Percentiles rank a stretch among this genome's conserved stretches.
phyloP scores from a whole-genome alignment of 441 rosid genomes.

The Erodium trifolium region DNA sequence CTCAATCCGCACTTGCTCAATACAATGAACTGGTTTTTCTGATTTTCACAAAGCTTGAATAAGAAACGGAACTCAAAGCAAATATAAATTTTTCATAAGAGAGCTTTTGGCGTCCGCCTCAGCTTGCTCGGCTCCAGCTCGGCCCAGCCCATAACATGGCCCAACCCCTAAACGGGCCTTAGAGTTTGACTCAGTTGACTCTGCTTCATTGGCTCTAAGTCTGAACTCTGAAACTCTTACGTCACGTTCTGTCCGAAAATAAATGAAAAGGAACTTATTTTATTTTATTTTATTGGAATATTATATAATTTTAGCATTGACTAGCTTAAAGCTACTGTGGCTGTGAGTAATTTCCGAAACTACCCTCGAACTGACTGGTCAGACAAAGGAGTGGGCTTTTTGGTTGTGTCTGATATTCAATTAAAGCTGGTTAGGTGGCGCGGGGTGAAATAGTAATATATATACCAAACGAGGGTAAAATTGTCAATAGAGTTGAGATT shows the following conservation, averaged over 20 bases:
- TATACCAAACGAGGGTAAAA: neutral
- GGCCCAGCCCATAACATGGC: neutral
- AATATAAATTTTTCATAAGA: neutral
- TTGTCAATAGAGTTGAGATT: neutral
- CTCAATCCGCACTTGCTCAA: neutral
- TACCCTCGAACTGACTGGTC: constrained; percentile 2
- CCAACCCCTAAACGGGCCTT: constrained; percentile 1
- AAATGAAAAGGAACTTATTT: neutral
- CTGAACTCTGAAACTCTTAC: neutral
- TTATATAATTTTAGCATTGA: neutral
- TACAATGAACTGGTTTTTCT: neutral
- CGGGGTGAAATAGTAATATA: neutral
- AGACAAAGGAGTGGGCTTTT: neutral
- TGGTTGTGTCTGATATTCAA: neutral
- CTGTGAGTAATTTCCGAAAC: neutral
- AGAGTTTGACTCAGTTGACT: constrained; percentile 4
- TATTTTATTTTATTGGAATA: constrained; percentile 3
- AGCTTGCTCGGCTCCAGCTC: neutral
- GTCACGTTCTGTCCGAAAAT: neutral
- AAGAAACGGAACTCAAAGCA: constrained; percentile 4
- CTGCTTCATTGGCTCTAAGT: neutral
- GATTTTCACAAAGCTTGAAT: neutral
- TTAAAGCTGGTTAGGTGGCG: neutral
- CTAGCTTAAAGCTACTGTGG: neutral
- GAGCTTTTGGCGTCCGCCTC: constrained; percentile 5